phyloP scores from a whole-genome alignment of 2,329 filamentous ascomycete species.

The Cercospora janseana region DNA sequence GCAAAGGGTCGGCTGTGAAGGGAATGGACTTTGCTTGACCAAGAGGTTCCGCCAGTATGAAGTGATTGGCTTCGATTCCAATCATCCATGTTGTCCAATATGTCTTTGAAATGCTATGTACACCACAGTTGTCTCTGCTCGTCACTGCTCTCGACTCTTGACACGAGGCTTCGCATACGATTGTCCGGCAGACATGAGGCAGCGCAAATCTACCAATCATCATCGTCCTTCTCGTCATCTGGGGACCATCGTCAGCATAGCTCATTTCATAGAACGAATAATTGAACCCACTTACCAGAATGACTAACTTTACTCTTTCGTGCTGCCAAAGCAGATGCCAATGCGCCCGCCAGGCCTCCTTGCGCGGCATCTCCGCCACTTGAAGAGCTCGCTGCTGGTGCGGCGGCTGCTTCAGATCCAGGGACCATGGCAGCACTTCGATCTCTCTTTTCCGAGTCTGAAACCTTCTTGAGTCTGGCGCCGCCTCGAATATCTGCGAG shows the following conservation, averaged over 20 bases:
- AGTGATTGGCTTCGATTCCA: too few species aligned
- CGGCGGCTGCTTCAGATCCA: constrained; percentile 53
- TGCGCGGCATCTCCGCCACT: constrained; percentile 52
- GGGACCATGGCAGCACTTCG: constrained; percentile 64
- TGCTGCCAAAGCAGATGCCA: constrained; percentile 80
- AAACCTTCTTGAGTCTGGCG: constrained; percentile 69
- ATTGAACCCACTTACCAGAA: constrained; percentile 69
- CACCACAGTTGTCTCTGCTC: background rate
- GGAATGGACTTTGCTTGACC: too few species aligned
- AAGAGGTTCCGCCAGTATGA: too few species aligned
- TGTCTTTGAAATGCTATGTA: too few species aligned
- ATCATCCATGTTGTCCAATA: too few species aligned
- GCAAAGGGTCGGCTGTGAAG: too few species aligned
- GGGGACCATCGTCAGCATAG: constrained; percentile 2
- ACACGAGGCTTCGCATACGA: background rate
- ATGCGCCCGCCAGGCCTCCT: constrained; percentile 47
- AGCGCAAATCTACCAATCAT: constrained; percentile 61
- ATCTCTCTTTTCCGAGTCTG: constrained; percentile 67
- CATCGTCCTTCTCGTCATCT: constrained; percentile 77
- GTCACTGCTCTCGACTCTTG: background rate
- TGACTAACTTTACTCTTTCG: constrained; percentile 92
- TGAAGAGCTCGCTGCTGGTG: constrained; percentile 54
- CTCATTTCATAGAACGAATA: background rate
- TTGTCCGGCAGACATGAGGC: background rate
- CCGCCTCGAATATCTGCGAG: constrained; percentile 69